Evolutionary conservation across 441 rosid species (phyloP).

Genomic region (Eugenia klotzschiana): DNA sequence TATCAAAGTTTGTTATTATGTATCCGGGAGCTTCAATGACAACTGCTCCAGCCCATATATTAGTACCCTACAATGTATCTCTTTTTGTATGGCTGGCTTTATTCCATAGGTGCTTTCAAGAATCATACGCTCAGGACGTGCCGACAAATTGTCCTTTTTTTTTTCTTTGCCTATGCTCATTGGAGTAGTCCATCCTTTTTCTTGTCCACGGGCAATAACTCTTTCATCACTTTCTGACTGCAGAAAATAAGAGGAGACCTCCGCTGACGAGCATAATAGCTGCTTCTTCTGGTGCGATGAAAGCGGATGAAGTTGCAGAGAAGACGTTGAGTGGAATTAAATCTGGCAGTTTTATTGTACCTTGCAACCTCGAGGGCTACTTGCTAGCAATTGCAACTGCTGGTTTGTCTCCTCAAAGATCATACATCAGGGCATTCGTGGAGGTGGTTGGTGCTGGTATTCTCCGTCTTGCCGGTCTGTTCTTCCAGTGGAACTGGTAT

Average conservation of each 20-base stretch:
- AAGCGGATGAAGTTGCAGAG: constrained; percentile 72
- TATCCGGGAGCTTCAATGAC: neutral
- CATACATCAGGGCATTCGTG: constrained; percentile 56
- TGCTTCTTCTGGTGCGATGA: constrained; percentile 55
- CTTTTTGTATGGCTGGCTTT: neutral
- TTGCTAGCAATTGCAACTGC: constrained; percentile 54
- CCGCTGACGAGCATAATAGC: constrained; percentile 53
- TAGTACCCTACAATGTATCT: neutral
- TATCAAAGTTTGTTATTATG: neutral
- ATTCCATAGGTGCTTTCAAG: neutral
- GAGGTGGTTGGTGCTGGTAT: constrained; percentile 51
- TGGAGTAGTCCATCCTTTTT: neutral
- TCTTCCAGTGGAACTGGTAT: constrained; percentile 83
- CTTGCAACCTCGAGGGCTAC: constrained; percentile 69
- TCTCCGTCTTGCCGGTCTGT: constrained; percentile 35
- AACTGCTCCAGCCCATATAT: neutral
- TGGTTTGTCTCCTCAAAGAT: constrained; percentile 81
- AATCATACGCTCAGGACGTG: neutral
- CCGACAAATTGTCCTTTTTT: neutral
- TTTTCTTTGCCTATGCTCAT: neutral
- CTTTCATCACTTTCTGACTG: constrained; percentile 1
- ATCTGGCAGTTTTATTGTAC: constrained; percentile 47
- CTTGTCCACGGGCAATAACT: neutral
- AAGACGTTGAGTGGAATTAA: constrained; percentile 61
- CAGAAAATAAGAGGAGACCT: constrained; percentile 63